Percentiles rank a stretch among this genome's conserved stretches.
Evolutionary conservation across 148 eudicot genomes (phyloP).

Genomic region (Dysphania ambrosioides): DNA sequence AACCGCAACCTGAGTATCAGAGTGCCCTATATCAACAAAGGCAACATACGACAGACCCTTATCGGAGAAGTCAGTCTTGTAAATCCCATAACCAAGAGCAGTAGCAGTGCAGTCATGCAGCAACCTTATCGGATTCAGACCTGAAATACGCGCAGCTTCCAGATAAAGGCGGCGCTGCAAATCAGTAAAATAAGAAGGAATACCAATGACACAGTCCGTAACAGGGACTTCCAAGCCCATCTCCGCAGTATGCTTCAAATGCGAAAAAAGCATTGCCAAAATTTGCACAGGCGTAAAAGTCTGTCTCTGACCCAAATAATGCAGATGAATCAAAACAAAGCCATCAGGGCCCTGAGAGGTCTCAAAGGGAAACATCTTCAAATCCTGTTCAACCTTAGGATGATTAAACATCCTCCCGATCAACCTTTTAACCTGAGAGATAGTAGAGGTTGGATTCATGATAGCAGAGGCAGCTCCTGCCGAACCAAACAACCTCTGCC

Average conservation of each 20-base stretch:
- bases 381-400: slow-evolving; percentile 57
- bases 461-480: slow-evolving; percentile 88
- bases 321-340: slow-evolving; percentile 59
- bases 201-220: slow-evolving; percentile 72
- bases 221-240: slow-evolving; percentile 50
- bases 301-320: slow-evolving; percentile 50
- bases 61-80: slow-evolving; percentile 54
- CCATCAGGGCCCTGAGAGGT: slow-evolving; percentile 76
- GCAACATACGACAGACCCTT: slow-evolving; percentile 45
- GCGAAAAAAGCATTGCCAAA: slow-evolving; percentile 85
- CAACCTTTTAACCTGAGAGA: slow-evolving; percentile 84
- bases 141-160: slow-evolving; percentile 71
- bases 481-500: slow-evolving; percentile 76
- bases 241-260: slow-evolving; percentile 72
- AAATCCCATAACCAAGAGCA: slow-evolving; percentile 91
- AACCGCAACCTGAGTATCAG: slow-evolving; percentile 87
- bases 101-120: slow-evolving; percentile 94
- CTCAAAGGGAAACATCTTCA: slow-evolving; percentile 63
- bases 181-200: slow-evolving; percentile 79
- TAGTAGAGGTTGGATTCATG: slow-evolving; percentile 80
- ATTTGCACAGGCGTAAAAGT: slow-evolving; percentile 74
- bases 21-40: slow-evolving; percentile 95
- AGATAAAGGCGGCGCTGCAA: slow-evolving; percentile 68
- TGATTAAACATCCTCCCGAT: slow-evolving; percentile 58
- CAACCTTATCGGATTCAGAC: slow-evolving; percentile 63